These are phyloP conservation scores for Hanseniaspora lindneri DNA, from an alignment of 805 yeast genomes.

Conservation along the genomic window DNA sequence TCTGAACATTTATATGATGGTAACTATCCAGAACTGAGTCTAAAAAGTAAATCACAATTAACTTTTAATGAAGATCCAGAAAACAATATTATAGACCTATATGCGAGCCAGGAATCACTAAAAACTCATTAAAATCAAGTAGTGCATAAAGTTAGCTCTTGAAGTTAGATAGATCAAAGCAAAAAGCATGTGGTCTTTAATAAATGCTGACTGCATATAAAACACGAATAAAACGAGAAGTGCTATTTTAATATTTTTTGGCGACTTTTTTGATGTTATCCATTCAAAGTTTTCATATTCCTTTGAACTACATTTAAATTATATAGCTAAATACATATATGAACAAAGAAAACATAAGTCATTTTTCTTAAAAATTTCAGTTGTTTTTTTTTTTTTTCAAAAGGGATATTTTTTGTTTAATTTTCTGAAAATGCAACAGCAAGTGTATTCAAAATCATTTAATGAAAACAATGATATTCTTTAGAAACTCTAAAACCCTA, in stretches of 20 bases:
- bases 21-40: background rate
- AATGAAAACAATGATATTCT: background rate
- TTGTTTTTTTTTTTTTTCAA: background rate
- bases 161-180: background rate
- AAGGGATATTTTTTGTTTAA: no score
- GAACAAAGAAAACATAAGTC: background rate
- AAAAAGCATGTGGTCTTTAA: no score
- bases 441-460: no score
- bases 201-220: no score
- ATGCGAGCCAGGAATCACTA: no score
- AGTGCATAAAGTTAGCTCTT: no score
- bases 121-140: no score
- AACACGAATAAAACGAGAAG: background rate
- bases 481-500: conserved; percentile 2
- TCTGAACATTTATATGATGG: no score
- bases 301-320: background rate
- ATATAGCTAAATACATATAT: background rate
- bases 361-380: background rate
- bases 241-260: background rate
- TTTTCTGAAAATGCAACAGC: background rate
- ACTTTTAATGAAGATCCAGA: background rate
- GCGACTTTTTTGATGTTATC: background rate
- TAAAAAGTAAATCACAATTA: background rate
- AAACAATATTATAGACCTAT: background rate
- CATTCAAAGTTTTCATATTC: background rate